A percentile compares a stretch with the other conserved stretches of the same genome.
Evolutionary conservation across 179 eudicot species (phyloP).

Genomic region (Beta corolliflora): DNA sequence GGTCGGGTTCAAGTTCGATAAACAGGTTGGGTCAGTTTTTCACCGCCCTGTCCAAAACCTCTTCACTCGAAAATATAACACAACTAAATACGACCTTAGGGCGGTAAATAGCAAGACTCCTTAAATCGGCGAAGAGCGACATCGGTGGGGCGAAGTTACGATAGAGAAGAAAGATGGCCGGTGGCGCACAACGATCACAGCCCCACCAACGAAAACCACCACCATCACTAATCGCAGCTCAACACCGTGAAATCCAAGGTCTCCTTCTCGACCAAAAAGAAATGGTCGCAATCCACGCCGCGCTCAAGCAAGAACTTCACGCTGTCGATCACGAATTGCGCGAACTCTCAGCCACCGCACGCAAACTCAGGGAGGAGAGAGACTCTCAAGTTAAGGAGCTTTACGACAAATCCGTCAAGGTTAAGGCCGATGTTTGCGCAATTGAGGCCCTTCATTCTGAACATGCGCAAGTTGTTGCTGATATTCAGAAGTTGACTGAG

Average conservation of each 20-base stretch:
- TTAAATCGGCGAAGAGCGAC: no score
- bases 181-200: not conserved
- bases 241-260: slow-evolving; percentile 59
- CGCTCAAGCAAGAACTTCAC: slow-evolving; percentile 71
- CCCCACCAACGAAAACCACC: not conserved
- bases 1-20: no score
- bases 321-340: slow-evolving; percentile 56
- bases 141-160: no score
- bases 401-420: slow-evolving; percentile 46
- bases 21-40: no score
- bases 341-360: slow-evolving; percentile 47
- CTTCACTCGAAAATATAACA: no score
- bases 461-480: slow-evolving; percentile 44
- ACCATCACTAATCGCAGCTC: slow-evolving; percentile 37
- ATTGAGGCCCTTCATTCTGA: slow-evolving; percentile 42
- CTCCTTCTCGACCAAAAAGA: slow-evolving; percentile 64
- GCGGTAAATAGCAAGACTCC: no score
- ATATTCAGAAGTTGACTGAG: slow-evolving; percentile 44
- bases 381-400: slow-evolving; percentile 62
- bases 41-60: no score
- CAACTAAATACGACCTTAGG: no score
- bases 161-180: not conserved
- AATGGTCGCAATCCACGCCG: slow-evolving; percentile 60
- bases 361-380: slow-evolving; percentile 45
- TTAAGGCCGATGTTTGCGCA: slow-evolving; percentile 51